Evolutionary conservation across 345 rosid genomes (phyloP).

Genomic region (Citrus reticulata): DNA sequence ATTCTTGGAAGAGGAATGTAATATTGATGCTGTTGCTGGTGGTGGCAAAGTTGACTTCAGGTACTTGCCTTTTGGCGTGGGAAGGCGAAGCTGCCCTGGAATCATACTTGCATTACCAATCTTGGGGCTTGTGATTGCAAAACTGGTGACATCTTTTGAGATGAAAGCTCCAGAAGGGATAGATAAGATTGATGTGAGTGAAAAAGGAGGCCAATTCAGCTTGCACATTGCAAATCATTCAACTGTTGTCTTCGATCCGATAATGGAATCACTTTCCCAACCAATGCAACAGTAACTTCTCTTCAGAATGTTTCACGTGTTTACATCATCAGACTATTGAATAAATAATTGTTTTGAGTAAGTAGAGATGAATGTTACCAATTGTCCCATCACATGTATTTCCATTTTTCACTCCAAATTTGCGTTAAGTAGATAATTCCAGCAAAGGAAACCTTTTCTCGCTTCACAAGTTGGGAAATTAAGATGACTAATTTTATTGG

Average conservation of each 20-base stretch:
- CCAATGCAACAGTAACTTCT: neutral
- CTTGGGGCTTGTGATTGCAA: slow-evolving; percentile 48
- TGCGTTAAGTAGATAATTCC: neutral
- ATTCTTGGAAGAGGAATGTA: slow-evolving; percentile 45
- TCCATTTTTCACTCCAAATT: too few relatives aligned
- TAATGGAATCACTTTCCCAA: neutral
- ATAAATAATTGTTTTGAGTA: neutral
- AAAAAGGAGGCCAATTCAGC: slow-evolving; percentile 72
- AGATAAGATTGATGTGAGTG: slow-evolving; percentile 44
- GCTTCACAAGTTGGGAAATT: neutral
- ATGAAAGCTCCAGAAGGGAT: slow-evolving; percentile 35
- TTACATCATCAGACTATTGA: neutral
- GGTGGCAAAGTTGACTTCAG: slow-evolving; percentile 59
- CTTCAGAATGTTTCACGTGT: neutral
- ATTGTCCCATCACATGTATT: neutral
- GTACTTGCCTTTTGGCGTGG: slow-evolving; percentile 56
- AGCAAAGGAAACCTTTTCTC: too few relatives aligned
- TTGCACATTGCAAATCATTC: slow-evolving; percentile 60
- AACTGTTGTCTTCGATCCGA: slow-evolving; percentile 42
- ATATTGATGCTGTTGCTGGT: slow-evolving; percentile 40
- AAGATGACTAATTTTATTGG: neutral
- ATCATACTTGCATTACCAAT: slow-evolving; percentile 59
- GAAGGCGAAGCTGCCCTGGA: slow-evolving; percentile 60
- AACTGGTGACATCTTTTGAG: slow-evolving; percentile 44
- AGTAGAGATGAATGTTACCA: neutral